Percentiles rank a stretch among this genome's conserved stretches.
Evolutionary conservation across 306 rosid genomes (phyloP).

Genomic region (Astragalus glycyphyllos): DNA sequence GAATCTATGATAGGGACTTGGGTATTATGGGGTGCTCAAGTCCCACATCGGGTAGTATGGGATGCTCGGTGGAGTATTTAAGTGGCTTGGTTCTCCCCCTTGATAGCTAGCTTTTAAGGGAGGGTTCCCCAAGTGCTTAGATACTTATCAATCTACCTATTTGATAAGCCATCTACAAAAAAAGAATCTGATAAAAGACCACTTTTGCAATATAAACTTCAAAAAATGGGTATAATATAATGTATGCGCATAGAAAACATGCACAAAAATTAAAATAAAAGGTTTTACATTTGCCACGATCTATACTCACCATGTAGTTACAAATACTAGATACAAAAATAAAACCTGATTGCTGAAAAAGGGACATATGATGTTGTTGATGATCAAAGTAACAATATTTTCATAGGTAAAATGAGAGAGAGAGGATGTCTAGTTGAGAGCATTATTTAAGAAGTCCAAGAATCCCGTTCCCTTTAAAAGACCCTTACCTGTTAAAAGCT

Average conservation of each 20-base stretch:
- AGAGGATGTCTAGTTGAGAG: constrained; percentile 55
- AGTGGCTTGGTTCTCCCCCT: no score
- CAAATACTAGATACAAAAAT: constrained; percentile 39
- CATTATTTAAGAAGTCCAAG: constrained; percentile 88
- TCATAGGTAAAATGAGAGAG: background rate
- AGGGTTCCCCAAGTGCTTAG: no score
- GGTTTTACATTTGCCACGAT: constrained; percentile 30
- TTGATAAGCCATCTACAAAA: background rate
- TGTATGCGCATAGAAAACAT: constrained; percentile 32
- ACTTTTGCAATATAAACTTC: constrained; percentile 22
- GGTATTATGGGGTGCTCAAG: no score
- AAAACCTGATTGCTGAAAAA: background rate
- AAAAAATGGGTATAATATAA: constrained; percentile 23
- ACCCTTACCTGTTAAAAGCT: constrained; percentile 94
- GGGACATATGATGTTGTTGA: constrained; percentile 10
- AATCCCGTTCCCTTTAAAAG: constrained; percentile 92
- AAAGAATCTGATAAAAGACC: background rate
- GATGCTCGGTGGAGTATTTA: no score
- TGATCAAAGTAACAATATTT: background rate
- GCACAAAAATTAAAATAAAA: constrained; percentile 4
- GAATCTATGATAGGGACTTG: no score
- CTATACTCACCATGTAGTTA: constrained; percentile 41
- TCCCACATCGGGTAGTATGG: no score
- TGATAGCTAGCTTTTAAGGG: no score
- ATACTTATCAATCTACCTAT: no score